Conservation (phyloP, 2,329 filamentous ascomycete genomes). For the Raffaelea albimanens region DNA sequence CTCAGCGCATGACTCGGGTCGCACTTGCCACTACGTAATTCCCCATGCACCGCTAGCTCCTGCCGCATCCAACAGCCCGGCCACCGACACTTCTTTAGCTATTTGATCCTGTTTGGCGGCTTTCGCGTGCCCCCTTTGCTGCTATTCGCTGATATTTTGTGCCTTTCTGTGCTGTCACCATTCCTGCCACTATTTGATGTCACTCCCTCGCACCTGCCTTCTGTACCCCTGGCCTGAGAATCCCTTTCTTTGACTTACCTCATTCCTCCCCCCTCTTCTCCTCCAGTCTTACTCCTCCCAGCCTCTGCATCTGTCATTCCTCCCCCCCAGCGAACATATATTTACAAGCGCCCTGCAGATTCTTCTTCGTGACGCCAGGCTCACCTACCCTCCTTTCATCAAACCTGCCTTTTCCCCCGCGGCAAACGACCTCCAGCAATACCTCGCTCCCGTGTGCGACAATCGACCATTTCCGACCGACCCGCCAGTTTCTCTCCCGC, state of each 20-base stretch:
- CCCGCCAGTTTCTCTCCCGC: constrained; percentile 43
- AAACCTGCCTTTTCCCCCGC: constrained; percentile 31
- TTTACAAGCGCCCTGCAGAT: constrained; percentile 28
- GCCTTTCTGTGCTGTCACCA: too few relatives aligned
- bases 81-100: too few relatives aligned
- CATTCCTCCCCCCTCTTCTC: neutral
- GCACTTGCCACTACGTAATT: too few relatives aligned
- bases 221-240: neutral
- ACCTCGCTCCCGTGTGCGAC: constrained; percentile 37
- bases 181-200: neutral
- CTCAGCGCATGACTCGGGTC: too few relatives aligned
- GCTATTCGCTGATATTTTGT: too few relatives aligned
- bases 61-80: too few relatives aligned
- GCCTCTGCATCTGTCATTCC: too few relatives aligned
- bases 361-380: constrained; percentile 39
- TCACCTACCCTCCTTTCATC: constrained; percentile 27
- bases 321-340: neutral
- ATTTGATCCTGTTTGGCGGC: neutral
- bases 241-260: neutral
- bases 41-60: too few relatives aligned
- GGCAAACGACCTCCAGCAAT: constrained; percentile 20
- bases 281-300: too few relatives aligned
- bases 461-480: constrained; percentile 45
- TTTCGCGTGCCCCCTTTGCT: neutral
- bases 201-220: neutral